Base-by-base conservation (phyloP, 169 alveolate genomes). In the Eimeria nieschulzi region DNA sequence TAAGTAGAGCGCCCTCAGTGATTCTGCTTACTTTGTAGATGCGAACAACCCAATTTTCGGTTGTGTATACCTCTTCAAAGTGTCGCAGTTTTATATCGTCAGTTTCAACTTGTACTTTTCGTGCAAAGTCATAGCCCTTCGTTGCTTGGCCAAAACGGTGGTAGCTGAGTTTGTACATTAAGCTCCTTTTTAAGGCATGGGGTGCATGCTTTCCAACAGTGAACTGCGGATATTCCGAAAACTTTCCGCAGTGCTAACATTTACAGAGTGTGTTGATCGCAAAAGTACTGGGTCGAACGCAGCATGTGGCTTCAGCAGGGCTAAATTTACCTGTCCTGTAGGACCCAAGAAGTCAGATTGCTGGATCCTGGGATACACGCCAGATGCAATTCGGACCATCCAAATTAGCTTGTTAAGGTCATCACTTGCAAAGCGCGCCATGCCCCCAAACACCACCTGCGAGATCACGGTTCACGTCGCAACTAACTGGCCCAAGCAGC, bases 401-500 rank as follows among this genome's bases (percentile, higher is more conserved):
- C 99, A 99, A 26, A 98, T 93, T 95, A 98, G 98, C 95, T 99
- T 99, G 92, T 98, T 98, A 26, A 99, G 95, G 93, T 99, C 99
- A 95, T 99, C 99, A 80, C 99, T 98, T 25, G 98, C 94, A 95
- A 98, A 98, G 56, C 97, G 96, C 55, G 99, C 96, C 91, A 96
- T 94, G 21, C 99, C 99, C 39, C 99, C 99, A 91, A 97, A 98
- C 6, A 98, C 97, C 59, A 99, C 98, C 80, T 97, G 93, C 56
- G 71, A 19, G 10, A 70, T 39, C 33, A 0, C 56, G 21, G 23
- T 23, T 10, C 46, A 33, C 46, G 46, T 33, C 46, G 46, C 46
- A 33, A 33, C 46, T 33, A 33, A 33, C 46, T 33, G 46, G 46
- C 6, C 46, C 46, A 33, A 33, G 46, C 46, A 3, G 46, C 46